These are phyloP conservation scores for Rhizopus microsporus DNA, from an alignment of 371 early-diverging fungal genomes.

Conservation along the genomic window DNA sequence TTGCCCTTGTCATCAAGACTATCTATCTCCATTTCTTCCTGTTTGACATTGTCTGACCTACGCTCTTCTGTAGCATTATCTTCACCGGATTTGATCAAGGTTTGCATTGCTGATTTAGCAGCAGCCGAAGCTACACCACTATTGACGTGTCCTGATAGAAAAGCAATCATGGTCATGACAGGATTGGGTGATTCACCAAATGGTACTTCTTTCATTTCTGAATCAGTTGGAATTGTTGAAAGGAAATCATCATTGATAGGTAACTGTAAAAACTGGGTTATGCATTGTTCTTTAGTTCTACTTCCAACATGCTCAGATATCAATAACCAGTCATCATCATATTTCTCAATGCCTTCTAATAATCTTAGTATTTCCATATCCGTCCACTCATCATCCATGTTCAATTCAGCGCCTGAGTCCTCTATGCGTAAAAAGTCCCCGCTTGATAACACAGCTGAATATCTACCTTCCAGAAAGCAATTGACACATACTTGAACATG, in stretches of 20 bases:
- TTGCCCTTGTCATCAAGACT: background rate
- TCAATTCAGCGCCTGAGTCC: conserved; percentile 12
- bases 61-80: background rate
- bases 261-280: conserved; percentile 92
- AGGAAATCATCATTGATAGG: conserved; percentile 77
- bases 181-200: conserved; percentile 44
- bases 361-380: conserved; percentile 91
- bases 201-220: conserved; percentile 39
- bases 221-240: conserved; percentile 24
- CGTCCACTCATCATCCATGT: conserved; percentile 74
- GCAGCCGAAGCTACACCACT: conserved; percentile 52
- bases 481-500: conserved; percentile 36
- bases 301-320: conserved; percentile 96
- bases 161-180: conserved; percentile 49
- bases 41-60: background rate
- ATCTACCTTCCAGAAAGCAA: conserved; percentile 49
- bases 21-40: background rate
- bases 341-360: conserved; percentile 95
- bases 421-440: conserved; percentile 50
- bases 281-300: conserved; percentile 92
- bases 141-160: conserved; percentile 45
- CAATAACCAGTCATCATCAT: conserved; percentile 95
- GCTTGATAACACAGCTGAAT: conserved; percentile 35
- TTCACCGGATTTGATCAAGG: conserved; percentile 27
- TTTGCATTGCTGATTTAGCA: conserved; percentile 44